These are phyloP conservation scores for Arthrobotrys megalospora DNA, from an alignment of 2,329 filamentous ascomycete genomes.

Conservation along the genomic window DNA sequence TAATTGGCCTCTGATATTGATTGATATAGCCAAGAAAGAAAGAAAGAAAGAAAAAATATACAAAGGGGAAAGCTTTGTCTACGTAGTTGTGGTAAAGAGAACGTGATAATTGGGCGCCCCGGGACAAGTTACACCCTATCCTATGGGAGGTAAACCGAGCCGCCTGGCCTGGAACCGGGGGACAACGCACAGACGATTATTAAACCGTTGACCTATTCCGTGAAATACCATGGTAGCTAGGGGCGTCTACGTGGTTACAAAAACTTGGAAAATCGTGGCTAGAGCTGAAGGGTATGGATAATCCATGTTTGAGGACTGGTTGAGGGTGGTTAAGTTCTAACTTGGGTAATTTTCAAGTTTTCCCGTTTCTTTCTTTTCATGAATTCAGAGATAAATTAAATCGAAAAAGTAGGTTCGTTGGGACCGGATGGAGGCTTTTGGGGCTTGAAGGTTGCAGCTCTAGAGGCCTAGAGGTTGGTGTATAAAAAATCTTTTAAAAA, in stretches of 20 bases:
- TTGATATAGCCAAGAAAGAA: slow-evolving; percentile 9
- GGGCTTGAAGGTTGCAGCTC: slow-evolving; percentile 4
- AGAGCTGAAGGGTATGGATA: background rate
- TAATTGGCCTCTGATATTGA: slow-evolving; percentile 2
- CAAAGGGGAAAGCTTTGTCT: background rate
- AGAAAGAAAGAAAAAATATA: slow-evolving; percentile 20
- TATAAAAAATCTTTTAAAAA: background rate
- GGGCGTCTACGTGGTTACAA: slow-evolving; percentile 29
- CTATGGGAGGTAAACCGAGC: slow-evolving; percentile 3
- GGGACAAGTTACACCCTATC: no score
- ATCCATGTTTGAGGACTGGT: slow-evolving; percentile 29
- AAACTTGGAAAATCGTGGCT: slow-evolving; percentile 40
- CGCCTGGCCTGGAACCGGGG: slow-evolving; percentile 18
- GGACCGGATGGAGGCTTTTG: background rate
- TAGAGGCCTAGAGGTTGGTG: background rate
- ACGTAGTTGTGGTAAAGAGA: background rate
- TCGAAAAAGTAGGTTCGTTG: slow-evolving; percentile 13
- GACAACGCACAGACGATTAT: slow-evolving; percentile 27
- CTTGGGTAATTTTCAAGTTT: slow-evolving; percentile 23
- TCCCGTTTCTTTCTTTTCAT: background rate
- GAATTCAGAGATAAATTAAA: background rate
- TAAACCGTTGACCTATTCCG: background rate
- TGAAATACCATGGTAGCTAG: slow-evolving; percentile 5
- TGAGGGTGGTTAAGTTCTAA: slow-evolving; percentile 5
- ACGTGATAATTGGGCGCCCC: background rate